Base-by-base conservation (phyloP, 805 yeast species). In the Wickerhamiella alocasiicola region DNA sequence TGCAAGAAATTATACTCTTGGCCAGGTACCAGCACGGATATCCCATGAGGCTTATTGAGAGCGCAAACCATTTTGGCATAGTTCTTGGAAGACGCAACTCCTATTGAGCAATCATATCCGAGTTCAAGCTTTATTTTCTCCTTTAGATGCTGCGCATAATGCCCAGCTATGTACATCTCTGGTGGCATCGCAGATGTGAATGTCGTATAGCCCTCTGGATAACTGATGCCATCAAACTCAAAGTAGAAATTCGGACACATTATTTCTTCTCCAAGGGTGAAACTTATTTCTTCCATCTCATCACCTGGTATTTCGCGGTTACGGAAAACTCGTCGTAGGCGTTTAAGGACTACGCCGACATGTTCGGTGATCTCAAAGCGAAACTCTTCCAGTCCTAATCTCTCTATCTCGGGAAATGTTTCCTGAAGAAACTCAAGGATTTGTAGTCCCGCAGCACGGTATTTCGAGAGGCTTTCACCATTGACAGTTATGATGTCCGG, bases 301-400 rank as follows among this genome's bases (percentile, higher is more conserved):
- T 27, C 31, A 11, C 11, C 26, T 6, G 31, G 15, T 7, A 4
- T 12, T 5, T 15, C 17, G 24, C 6, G 31, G 31, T 11, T 13
- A 17, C 17, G 24, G 17, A 37, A 37, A 11, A 30, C 24, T 4
- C 35, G 41, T 17, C 12, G 21, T 7, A 30, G 29, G 2, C 19
- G 32, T 46, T 49, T 25, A 15, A 29, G 12, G 5, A 24, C 30
- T 6, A 16, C 4, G 1, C 43, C 44, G 2, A 57, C 50, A 4
- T 36, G 25, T 2, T 27, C 45, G 3, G 54, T 44, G 13, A 57
- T 15, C 28, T 57, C 61, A 11, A 56, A 40, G 42, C 59, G 44
- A 48, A 57, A 39, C 45, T 57, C 62, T 36, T 57, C 62, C 30
- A 57, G 51, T 3, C 62, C 62, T 7, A 57, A 46, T 18, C 62